Conservation (phyloP, 2,329 filamentous ascomycete genomes). For the Curvularia eragrostidis region DNA sequence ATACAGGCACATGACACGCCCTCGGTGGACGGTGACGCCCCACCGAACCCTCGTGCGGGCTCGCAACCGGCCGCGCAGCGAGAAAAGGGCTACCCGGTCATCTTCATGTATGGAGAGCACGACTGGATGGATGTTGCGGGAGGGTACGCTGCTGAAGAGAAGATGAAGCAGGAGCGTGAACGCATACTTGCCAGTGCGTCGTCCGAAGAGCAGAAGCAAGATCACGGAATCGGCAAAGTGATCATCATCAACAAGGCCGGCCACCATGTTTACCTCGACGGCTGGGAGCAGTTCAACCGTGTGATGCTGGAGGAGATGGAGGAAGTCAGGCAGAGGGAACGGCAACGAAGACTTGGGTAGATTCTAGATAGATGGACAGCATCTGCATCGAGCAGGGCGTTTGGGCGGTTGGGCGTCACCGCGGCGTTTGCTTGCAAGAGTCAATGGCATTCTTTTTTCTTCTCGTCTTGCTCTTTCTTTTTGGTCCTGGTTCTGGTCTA, state of each 20-base stretch:
- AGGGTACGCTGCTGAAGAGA: constrained; percentile 79
- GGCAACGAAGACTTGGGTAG: constrained; percentile 13
- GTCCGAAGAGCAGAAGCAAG: constrained; percentile 70
- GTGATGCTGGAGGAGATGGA: constrained; percentile 71
- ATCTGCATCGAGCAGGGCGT: constrained; percentile 13
- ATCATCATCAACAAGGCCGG: constrained; percentile 75
- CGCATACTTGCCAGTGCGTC: constrained; percentile 67
- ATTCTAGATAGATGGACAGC: background rate
- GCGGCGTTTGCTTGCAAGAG: background rate
- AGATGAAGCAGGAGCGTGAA: constrained; percentile 71
- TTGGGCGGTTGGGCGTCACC: background rate
- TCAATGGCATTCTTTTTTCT: background rate
- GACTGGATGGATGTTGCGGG: constrained; percentile 99
- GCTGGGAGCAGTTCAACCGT: constrained; percentile 72
- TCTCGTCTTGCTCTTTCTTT: background rate
- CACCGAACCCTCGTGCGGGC: constrained; percentile 14
- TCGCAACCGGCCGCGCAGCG: constrained; percentile 33
- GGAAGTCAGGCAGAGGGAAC: constrained; percentile 60
- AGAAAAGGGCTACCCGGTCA: constrained; percentile 77
- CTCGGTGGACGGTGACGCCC: constrained; percentile 35
- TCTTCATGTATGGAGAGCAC: constrained; percentile 96
- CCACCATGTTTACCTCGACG: constrained; percentile 76
- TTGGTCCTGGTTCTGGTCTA: background rate
- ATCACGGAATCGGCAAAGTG: constrained; percentile 84
- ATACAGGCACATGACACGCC: constrained; percentile 42